These are phyloP conservation scores for Geotrichum klebahnii DNA, from an alignment of 1,139 yeast species.

Conservation along the genomic window DNA sequence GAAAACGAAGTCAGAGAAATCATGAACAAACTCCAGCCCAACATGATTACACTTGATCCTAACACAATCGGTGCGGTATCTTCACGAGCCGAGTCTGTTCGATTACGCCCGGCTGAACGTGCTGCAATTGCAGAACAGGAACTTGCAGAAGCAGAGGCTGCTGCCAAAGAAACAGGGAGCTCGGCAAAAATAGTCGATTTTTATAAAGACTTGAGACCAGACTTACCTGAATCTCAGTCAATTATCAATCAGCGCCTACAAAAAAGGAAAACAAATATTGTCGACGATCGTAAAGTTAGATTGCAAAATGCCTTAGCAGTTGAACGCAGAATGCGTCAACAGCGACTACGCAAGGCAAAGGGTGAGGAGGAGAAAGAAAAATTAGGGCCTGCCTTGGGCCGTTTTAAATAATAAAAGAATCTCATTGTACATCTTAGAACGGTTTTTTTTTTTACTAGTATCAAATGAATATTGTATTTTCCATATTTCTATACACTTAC, in stretches of 20 bases:
- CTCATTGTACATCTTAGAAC: constrained; percentile 3
- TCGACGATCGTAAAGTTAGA: constrained; percentile 81
- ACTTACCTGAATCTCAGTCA: constrained; percentile 48
- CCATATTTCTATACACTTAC: constrained; percentile 2
- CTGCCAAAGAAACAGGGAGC: constrained; percentile 30
- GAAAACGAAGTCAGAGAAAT: constrained; percentile 84
- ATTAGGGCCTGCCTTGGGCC: constrained; percentile 35
- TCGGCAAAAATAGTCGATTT: constrained; percentile 30
- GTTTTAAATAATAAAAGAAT: constrained; percentile 29
- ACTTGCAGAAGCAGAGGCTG: constrained; percentile 37
- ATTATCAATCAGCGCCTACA: constrained; percentile 75
- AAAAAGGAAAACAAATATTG: constrained; percentile 79
- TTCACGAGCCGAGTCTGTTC: constrained; percentile 55
- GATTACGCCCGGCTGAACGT: constrained; percentile 54
- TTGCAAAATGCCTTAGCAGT: constrained; percentile 69
- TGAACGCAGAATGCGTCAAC: constrained; percentile 70
- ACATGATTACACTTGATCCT: constrained; percentile 89
- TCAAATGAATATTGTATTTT: neutral
- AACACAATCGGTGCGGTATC: constrained; percentile 81
- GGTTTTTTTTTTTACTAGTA: constrained; percentile 3
- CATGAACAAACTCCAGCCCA: constrained; percentile 86
- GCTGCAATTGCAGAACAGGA: constrained; percentile 49
- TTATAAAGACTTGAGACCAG: constrained; percentile 37
- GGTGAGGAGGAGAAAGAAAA: constrained; percentile 28
- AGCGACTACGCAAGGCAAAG: constrained; percentile 33